phyloP scores from a whole-genome alignment of 371 early-diverging fungal genomes.

The Phascolomyces articulosus region DNA sequence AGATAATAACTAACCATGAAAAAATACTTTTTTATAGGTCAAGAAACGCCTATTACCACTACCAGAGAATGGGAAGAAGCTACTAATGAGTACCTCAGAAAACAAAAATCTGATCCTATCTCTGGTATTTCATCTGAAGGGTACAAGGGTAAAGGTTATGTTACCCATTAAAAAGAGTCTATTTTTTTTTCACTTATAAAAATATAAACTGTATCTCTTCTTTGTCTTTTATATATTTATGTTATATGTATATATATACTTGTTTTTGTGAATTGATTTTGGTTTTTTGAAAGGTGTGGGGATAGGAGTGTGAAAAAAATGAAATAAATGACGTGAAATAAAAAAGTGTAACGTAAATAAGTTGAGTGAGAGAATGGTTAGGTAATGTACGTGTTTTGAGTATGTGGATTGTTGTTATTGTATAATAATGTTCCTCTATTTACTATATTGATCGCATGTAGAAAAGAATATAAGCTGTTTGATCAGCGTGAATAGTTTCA shows the following conservation, averaged over 20 bases:
- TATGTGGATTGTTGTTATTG: not conserved
- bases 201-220: no score
- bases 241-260: no score
- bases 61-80: slow-evolving; percentile 95
- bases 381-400: no score
- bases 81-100: slow-evolving; percentile 79
- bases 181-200: not conserved
- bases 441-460: slow-evolving; percentile 28
- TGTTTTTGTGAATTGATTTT: no score
- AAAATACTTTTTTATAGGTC: slow-evolving; percentile 39
- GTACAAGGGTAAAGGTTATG: slow-evolving; percentile 81
- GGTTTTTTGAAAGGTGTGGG: no score
- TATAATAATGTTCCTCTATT: no score
- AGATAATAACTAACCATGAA: no score
- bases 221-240: not conserved
- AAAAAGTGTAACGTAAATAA: no score
- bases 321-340: no score
- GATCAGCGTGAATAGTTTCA: slow-evolving; percentile 45
- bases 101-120: slow-evolving; percentile 91
- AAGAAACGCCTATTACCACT: slow-evolving; percentile 73
- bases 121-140: slow-evolving; percentile 85
- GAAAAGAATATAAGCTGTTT: slow-evolving; percentile 54
- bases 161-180: slow-evolving; percentile 17
- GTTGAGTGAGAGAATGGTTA: no score
- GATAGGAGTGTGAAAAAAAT: no score